Evolutionary conservation across 306 rosid genomes (phyloP).

Genomic region (Coriaria nepalensis): DNA sequence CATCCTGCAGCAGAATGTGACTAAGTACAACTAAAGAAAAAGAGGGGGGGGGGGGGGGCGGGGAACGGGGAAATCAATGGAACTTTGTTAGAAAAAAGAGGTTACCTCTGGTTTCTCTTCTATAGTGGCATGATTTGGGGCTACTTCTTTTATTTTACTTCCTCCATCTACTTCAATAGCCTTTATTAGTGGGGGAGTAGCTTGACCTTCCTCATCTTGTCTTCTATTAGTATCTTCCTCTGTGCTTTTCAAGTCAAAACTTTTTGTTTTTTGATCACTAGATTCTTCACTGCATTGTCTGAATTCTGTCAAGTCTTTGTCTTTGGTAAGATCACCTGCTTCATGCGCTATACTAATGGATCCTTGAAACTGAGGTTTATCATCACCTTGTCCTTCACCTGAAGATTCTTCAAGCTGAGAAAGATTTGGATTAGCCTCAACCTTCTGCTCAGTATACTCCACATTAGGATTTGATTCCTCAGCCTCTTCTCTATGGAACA

Average conservation of each 20-base stretch:
- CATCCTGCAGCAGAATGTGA: constrained; percentile 33
- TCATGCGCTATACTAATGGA: constrained; percentile 20
- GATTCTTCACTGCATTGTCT: constrained; percentile 24
- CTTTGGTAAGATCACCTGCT: constrained; percentile 15
- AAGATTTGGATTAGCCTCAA: constrained; percentile 24
- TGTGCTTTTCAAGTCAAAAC: constrained; percentile 17
- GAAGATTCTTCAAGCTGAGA: constrained; percentile 25
- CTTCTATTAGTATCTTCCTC: constrained; percentile 18
- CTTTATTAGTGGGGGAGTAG: constrained; percentile 21
- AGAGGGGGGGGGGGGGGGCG: too few relatives aligned
- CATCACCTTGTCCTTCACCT: constrained; percentile 25
- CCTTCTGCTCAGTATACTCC: constrained; percentile 35
- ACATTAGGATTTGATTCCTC: constrained; percentile 15
- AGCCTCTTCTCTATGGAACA: constrained; percentile 26
- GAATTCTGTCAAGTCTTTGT: constrained; percentile 29
- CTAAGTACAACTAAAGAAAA: constrained; percentile 11
- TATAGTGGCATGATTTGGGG: constrained; percentile 19
- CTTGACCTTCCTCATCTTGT: constrained; percentile 29
- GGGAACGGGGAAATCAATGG: too few relatives aligned
- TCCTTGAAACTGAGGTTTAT: constrained; percentile 27
- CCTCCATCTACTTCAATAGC: constrained; percentile 26
- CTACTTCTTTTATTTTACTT: constrained; percentile 18
- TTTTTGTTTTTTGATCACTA: constrained; percentile 22
- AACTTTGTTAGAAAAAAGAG: constrained; percentile 2
- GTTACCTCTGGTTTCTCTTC: constrained; percentile 49